Base-by-base conservation (phyloP, 2,329 filamentous ascomycete species). In the Zalaria sp. region DNA sequence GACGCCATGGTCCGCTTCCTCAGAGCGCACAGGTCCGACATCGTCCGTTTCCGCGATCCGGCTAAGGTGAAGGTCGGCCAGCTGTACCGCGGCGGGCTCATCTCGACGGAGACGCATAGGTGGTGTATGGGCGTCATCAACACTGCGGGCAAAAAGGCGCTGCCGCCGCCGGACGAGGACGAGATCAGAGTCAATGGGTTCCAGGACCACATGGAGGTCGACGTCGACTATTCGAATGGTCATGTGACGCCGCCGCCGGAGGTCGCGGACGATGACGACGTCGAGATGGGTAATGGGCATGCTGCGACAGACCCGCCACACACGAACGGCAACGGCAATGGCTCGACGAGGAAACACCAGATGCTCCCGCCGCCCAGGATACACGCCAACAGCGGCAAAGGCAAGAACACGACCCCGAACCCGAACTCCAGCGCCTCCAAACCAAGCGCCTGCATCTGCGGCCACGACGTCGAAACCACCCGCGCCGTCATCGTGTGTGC, bases 1-100 rank as follows among this genome's bases (percentile, higher is more conserved):
- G 62, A 65, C 27, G 56, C 59, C 2, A 32, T 67, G 0, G 48
- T 67, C 5, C 57, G 66, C 1, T 68, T 69, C 34, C 48, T 51
- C 3, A 49, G 53, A n/a, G 46, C 49, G 28, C 46, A 57, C 25
- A 42, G 43, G 7, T 35, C 34, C 1, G 47, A 49, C 43, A 43
- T 64, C 11, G 43, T 43, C 32, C 37, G 53, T 25, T 47, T 60
- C 35, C 44, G 44, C 8, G 28, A 44, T 2, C 53, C 57, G 25
- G 61, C 62, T 34, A 40, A 48, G 3, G 45, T 45, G 11, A 65
- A 64, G 43, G 38, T 60, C 7, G 44, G 50, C 6, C 54, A 61
- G 32, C 47, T 65, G 3, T 27, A 48, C 0, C 42, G 49, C 3
- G 57, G 59, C 26, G 43, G 49, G 1, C 42, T 62, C 5, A 55